phyloP scores from a whole-genome alignment of 192 early-diverging fungal genomes.

The Coemansia sp. region DNA sequence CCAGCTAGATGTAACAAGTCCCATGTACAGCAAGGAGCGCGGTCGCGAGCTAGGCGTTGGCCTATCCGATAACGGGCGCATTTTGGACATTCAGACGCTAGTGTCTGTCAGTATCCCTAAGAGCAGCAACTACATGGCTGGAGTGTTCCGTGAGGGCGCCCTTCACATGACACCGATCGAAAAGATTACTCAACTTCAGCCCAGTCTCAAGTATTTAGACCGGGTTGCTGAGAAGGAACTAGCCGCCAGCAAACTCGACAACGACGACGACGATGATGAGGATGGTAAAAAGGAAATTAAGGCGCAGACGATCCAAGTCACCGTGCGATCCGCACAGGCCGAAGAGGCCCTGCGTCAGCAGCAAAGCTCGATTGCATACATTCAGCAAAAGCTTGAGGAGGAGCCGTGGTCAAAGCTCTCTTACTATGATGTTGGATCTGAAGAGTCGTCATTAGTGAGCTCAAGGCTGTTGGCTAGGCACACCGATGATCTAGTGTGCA shows the following conservation, averaged over 20 bases:
- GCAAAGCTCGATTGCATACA: constrained; percentile 58
- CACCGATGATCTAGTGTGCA: constrained; percentile 30
- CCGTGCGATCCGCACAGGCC: constrained; percentile 63
- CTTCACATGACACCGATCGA: constrained; percentile 84
- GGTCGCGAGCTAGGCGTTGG: constrained; percentile 79
- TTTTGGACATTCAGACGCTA: constrained; percentile 83
- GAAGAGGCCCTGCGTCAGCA: constrained; percentile 64
- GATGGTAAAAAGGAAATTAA: constrained; percentile 55
- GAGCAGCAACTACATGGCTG: constrained; percentile 82
- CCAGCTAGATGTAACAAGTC: constrained; percentile 69
- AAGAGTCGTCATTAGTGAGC: constrained; percentile 26
- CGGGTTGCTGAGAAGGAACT: constrained; percentile 79
- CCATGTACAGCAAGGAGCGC: constrained; percentile 74
- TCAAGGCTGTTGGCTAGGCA: constrained; percentile 36
- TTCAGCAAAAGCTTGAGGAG: constrained; percentile 66
- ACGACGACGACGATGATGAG: constrained; percentile 67
- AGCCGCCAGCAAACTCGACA: constrained; percentile 66
- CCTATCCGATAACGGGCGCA: constrained; percentile 67
- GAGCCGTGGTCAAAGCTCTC: constrained; percentile 71
- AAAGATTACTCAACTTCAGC: constrained; percentile 79
- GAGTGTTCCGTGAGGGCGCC: constrained; percentile 76
- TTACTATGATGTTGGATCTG: constrained; percentile 60
- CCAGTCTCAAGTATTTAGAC: constrained; percentile 88
- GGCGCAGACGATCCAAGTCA: constrained; percentile 53
- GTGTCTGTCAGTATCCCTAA: constrained; percentile 75